A percentile compares a stretch with the other conserved stretches of the same genome.
Evolutionary conservation across 345 rosid species (phyloP).

Genomic region (Bruguiera parviflora): DNA sequence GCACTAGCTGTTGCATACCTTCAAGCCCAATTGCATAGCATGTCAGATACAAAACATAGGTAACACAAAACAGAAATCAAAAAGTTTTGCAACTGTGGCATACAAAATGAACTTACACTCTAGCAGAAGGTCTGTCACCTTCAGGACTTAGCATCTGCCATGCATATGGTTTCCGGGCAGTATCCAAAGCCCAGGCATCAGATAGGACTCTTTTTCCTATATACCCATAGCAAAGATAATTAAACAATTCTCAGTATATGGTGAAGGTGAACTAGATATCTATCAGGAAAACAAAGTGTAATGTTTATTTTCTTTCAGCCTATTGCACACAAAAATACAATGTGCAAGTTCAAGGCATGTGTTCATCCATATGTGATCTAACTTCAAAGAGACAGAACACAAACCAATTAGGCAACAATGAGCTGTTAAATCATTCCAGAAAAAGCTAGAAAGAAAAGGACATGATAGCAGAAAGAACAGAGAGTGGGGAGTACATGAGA

Average conservation of each 20-base stretch:
- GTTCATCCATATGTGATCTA: no score
- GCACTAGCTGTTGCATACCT: constrained; percentile 98
- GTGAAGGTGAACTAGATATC: constrained; percentile 4
- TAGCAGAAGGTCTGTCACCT: constrained; percentile 90
- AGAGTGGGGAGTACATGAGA: no score
- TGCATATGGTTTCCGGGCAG: constrained; percentile 96
- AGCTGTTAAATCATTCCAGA: no score
- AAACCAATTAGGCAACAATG: no score
- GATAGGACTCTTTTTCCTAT: constrained; percentile 89
- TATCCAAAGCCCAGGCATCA: constrained; percentile 95
- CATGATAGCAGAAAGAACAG: no score
- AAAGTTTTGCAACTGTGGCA: constrained; percentile 5
- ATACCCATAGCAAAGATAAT: not conserved
- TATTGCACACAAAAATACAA: not conserved
- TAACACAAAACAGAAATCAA: constrained; percentile 8
- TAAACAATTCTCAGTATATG: not conserved
- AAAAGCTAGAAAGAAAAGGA: no score
- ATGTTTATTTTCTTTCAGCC: not conserved
- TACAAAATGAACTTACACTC: constrained; percentile 62
- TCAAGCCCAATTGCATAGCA: constrained; percentile 13
- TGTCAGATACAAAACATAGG: constrained; percentile 16
- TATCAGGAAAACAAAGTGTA: not conserved
- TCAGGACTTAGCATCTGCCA: constrained; percentile 91
- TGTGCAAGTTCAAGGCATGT: no score
- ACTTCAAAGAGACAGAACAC: no score